Base-by-base conservation (phyloP, 192 early-diverging fungal genomes). In the Backusella parvicylindrica region DNA sequence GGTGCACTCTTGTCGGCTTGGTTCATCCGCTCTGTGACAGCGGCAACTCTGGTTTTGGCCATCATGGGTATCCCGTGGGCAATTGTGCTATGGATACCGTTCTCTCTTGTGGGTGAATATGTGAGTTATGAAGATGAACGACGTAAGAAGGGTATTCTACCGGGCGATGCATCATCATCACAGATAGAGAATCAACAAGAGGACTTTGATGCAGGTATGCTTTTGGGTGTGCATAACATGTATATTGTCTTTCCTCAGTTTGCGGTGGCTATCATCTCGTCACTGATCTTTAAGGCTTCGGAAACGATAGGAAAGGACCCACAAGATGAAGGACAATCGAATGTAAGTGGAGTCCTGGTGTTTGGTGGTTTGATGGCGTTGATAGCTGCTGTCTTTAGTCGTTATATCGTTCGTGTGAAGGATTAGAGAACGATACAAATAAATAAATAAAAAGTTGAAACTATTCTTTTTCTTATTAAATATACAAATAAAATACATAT, bases 201-300 rank as follows among this genome's bases (percentile, higher is more conserved):
- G 12, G 81, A 83, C 8, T 83, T 83, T 56, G 81, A 83, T 38
- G 88, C 92, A 0, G 93, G 93, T 26, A 87, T 95, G 53, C 89
- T 96, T 12, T 83, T 98, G 43, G 98, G 96, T 2, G 94, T 98
- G 28, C 95, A 97, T 83, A 99, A 99, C 79, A 92, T 98, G 77
- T 97, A 95, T 78, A 92, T 97, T 67, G 95, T 96, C 5, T 75
- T 97, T 50, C 98, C 98, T 12, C 98, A 99, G 81, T 95, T 99
- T 79, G 81, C 91, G 3, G 90, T 91, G n/a, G 93, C 94, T 11
- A 79, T 95, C 49, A 81, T 95, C 26, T 90, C 90, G 73, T 88
- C 81, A 9, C 4, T 79, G 23, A 79, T 83, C 7, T 83, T 91
- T 78, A 78, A 92, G 5, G 74, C 94, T 26, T 92, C 94, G 79